Evolutionary conservation across 352 stramenopile genomes (phyloP), one percentile per base, ranked within the genome.

Genomic region (Aphanomyces stellatus): DNA sequence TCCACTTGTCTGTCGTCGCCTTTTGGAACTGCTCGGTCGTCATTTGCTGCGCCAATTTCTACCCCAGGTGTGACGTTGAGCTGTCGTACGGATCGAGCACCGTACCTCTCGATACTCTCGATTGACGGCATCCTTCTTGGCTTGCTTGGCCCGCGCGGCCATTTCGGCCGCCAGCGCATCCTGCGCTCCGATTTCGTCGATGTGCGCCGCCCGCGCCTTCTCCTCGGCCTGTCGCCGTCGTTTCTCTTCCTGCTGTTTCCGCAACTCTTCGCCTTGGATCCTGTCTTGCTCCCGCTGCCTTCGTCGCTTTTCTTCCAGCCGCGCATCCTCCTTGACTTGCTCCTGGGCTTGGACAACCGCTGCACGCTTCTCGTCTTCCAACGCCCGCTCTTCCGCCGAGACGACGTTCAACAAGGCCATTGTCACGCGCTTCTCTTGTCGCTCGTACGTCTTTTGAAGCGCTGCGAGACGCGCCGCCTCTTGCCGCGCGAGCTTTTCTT

Each of bases 1-100:
- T 33, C 60, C 60, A 67, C n/a, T 67, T 67, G 46, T 67, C 60
- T 11, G 25, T 43, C 10, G 41, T 67, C 8, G 25, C 60, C 19
- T 48, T 42, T 11, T 34, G 48, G 8, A 28, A 24, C 13, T 67
- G 42, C 42, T 67, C 60, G 3, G 43, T 17, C 7, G 19, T 11
- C 60, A 67, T 67, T 67, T 67, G 60, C 30, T 60, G 41, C n/a
- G 60, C 43, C 46, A 67, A 22, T 59, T 56, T 59, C 60, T 67
- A 67, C n/a, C 11, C 28, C 49, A 7, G 33, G 22, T 15, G 11
- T 57, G 49, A 53, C 15, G 8, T 67, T 13, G 7, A n/a, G n/a
- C n/a, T n/a, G n/a, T 56, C 8, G 15, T 43, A 57, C 6, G 27
- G n/a, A 61, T 25, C 28, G 25, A 49, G 3, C 2, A 35, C n/a